A percentile compares a stretch with the other conserved stretches of the same genome.
Evolutionary conservation across 257 asterid species (phyloP).

Genomic region (Solanum virginianum): DNA sequence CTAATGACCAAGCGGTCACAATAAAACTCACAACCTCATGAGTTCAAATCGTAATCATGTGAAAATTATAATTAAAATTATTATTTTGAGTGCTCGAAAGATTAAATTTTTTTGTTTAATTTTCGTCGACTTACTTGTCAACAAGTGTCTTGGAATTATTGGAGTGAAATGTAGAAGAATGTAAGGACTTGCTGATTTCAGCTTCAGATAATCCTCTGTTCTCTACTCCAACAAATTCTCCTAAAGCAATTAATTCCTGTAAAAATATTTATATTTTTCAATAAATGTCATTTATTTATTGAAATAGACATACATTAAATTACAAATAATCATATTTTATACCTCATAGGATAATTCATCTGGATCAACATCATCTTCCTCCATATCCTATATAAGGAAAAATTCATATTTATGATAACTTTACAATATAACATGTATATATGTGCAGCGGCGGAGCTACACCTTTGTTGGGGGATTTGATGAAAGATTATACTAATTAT

Average conservation of each 20-base stretch:
- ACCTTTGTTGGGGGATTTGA: too few species aligned
- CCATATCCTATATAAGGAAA: slow-evolving; percentile 19
- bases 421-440: neutral
- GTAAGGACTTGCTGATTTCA: slow-evolving; percentile 27
- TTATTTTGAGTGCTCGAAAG: neutral
- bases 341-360: slow-evolving; percentile 61
- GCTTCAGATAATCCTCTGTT: slow-evolving; percentile 43
- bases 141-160: slow-evolving; percentile 8
- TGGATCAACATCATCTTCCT: slow-evolving; percentile 56
- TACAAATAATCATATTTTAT: neutral
- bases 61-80: neutral
- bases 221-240: slow-evolving; percentile 59
- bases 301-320: neutral
- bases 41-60: too few species aligned
- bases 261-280: neutral
- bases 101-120: neutral
- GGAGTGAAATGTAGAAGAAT: slow-evolving; percentile 27
- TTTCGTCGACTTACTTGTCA: slow-evolving; percentile 18
- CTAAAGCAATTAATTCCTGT: slow-evolving; percentile 57
- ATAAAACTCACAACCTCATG: neutral
- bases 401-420: neutral
- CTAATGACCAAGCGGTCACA: too few species aligned
- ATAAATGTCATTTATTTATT: neutral
- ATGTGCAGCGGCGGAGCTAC: too few species aligned
- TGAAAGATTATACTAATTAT: too few species aligned